Evolutionary conservation across 129 eudicot species (phyloP).

Genomic region (Centaurea solstitialis): DNA sequence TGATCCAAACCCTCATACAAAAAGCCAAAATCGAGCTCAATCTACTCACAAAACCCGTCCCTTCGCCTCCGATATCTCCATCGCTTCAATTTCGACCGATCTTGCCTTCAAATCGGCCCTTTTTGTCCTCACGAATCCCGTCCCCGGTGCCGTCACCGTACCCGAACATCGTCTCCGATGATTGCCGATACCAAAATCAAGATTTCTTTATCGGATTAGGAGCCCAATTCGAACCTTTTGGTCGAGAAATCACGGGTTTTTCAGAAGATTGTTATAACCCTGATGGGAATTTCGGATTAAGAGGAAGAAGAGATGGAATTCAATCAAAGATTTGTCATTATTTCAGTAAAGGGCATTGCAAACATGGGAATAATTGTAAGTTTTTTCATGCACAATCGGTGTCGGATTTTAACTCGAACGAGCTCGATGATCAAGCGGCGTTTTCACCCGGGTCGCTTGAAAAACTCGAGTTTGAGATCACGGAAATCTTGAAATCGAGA

Average conservation of each 20-base stretch:
- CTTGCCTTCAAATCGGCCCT: conserved; percentile 32
- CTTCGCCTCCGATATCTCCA: conserved; percentile 52
- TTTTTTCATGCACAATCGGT: conserved; percentile 47
- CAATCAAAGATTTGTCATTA: conserved; percentile 65
- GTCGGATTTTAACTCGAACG: conserved; percentile 34
- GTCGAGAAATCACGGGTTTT: conserved; percentile 20
- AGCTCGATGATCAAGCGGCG: conserved; percentile 45
- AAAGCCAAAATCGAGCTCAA: conserved; percentile 48
- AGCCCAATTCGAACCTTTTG: conserved; percentile 38
- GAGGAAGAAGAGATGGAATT: conserved; percentile 36
- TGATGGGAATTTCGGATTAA: conserved; percentile 22
- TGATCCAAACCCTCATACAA: conserved; percentile 43
- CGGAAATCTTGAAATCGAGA: conserved; percentile 66
- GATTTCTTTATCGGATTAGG: conserved; percentile 32
- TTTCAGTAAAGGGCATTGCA: conserved; percentile 72
- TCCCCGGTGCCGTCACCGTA: conserved; percentile 22
- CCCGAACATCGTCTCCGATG: conserved; percentile 34
- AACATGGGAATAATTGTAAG: conserved; percentile 71
- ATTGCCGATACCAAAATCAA: conserved; percentile 25
- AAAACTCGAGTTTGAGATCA: conserved; percentile 59
- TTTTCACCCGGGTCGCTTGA: conserved; percentile 63
- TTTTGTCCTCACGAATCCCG: conserved; percentile 35
- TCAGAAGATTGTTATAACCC: conserved; percentile 29
- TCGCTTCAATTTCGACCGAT: conserved; percentile 24
- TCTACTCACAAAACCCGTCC: conserved; percentile 28